These are phyloP conservation scores for Protomyces inundatus DNA, from an alignment of 1,139 yeast genomes.

Conservation along the genomic window DNA sequence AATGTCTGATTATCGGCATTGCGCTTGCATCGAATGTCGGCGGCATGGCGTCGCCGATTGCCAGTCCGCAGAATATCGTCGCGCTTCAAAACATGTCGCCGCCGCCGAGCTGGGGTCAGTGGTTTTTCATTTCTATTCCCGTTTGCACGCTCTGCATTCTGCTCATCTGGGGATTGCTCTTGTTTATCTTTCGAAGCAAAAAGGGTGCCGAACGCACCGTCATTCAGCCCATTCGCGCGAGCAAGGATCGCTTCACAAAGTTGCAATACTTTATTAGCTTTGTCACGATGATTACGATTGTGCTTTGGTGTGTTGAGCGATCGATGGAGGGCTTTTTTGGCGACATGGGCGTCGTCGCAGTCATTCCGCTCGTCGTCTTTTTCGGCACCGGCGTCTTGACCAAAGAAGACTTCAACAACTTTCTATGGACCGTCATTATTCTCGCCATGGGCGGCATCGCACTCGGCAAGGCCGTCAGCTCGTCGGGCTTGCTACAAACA, in stretches of 20 bases:
- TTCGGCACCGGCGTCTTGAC: conserved; percentile 82
- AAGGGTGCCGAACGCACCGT: conserved; percentile 49
- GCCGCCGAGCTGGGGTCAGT: conserved; percentile 87
- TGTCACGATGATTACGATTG: conserved; percentile 65
- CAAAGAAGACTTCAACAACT: conserved; percentile 83
- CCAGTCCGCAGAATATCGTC: conserved; percentile 90
- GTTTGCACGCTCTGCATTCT: conserved; percentile 60
- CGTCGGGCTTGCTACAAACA: conserved; percentile 76
- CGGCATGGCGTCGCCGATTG: conserved; percentile 95
- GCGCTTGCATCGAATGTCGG: conserved; percentile 89
- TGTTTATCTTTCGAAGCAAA: conserved; percentile 54
- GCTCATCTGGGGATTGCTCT: conserved; percentile 64
- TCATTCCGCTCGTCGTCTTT: conserved; percentile 74
- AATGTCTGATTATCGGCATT: conserved; percentile 79
- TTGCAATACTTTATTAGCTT: conserved; percentile 64
- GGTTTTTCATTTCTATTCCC: conserved; percentile 86
- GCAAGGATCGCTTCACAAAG: conserved; percentile 61
- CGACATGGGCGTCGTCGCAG: conserved; percentile 82
- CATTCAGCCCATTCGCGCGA: conserved; percentile 55
- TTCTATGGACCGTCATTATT: conserved; percentile 88
- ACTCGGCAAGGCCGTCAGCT: conserved; percentile 82
- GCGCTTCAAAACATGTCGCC: conserved; percentile 85
- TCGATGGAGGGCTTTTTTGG: conserved; percentile 68
- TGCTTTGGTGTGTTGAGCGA: conserved; percentile 79
- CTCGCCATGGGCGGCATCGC: conserved; percentile 97